These are phyloP conservation scores for Chrysanthemum seticuspe DNA, from an alignment of 129 eudicot genomes.

Conservation along the genomic window DNA sequence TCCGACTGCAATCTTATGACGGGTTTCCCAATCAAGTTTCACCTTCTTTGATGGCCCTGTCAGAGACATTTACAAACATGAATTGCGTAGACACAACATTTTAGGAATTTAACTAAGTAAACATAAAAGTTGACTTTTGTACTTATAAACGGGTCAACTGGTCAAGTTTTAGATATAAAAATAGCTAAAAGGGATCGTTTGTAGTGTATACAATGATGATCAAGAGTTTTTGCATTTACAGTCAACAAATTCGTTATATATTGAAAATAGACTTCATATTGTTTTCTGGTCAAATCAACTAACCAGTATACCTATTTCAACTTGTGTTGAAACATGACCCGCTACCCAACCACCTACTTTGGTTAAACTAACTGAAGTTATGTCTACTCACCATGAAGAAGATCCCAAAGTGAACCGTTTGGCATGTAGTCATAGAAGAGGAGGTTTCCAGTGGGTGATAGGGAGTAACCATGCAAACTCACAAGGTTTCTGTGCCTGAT, in stretches of 20 bases:
- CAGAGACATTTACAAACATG: not conserved
- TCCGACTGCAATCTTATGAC: slow-evolving; percentile 80
- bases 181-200: no score
- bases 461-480: slow-evolving; percentile 82
- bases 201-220: no score
- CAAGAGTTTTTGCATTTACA: no score
- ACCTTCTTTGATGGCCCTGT: slow-evolving; percentile 81
- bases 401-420: slow-evolving; percentile 94
- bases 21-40: slow-evolving; percentile 86
- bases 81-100: not conserved
- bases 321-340: not conserved
- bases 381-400: slow-evolving; percentile 71
- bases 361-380: not conserved
- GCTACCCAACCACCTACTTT: not conserved
- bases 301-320: not conserved
- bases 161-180: no score
- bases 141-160: no score
- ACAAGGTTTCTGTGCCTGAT: slow-evolving; percentile 84
- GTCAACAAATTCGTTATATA: no score
- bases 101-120: not conserved
- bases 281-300: no score
- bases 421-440: slow-evolving; percentile 93
- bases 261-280: no score
- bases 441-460: slow-evolving; percentile 74
- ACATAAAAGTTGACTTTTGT: not conserved